These are phyloP conservation scores for Kwoniella shivajii DNA, from an alignment of 1,284 basidiomycete species.

Conservation along the genomic window DNA sequence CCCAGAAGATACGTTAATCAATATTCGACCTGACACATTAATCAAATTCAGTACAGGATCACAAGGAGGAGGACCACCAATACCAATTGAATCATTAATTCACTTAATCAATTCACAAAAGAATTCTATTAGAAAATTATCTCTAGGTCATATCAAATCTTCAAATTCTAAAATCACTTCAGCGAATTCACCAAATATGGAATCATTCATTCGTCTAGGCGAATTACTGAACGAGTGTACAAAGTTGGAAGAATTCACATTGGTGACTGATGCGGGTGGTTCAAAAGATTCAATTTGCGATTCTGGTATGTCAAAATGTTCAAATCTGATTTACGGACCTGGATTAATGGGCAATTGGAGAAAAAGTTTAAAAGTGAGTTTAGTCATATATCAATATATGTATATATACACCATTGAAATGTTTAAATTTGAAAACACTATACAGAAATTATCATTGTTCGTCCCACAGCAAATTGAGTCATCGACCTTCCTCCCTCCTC, in stretches of 20 bases:
- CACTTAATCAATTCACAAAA: slow-evolving; percentile 17
- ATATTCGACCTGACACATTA: slow-evolving; percentile 10
- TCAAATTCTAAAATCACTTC: not conserved
- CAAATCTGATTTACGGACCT: slow-evolving; percentile 11
- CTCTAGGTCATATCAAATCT: slow-evolving; percentile 25
- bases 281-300: slow-evolving; percentile 16
- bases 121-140: slow-evolving; percentile 17
- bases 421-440: not conserved
- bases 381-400: not conserved
- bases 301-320: slow-evolving; percentile 14
- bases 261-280: slow-evolving; percentile 12
- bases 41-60: slow-evolving; percentile 21
- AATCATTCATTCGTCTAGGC: slow-evolving; percentile 6
- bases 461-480: slow-evolving; percentile 13
- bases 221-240: slow-evolving; percentile 11
- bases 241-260: slow-evolving; percentile 20
- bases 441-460: slow-evolving; percentile 17
- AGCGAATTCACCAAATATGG: not conserved
- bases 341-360: slow-evolving; percentile 20
- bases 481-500: not conserved
- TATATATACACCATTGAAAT: not conserved
- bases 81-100: slow-evolving; percentile 21
- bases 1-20: slow-evolving; percentile 13
- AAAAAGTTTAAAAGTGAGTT: slow-evolving; percentile 20
- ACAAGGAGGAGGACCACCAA: slow-evolving; percentile 22